Evolutionary conservation across 2,329 filamentous ascomycete species (phyloP), one percentile per base, ranked within the genome.

Genomic region (Curvularia verruculosa): DNA sequence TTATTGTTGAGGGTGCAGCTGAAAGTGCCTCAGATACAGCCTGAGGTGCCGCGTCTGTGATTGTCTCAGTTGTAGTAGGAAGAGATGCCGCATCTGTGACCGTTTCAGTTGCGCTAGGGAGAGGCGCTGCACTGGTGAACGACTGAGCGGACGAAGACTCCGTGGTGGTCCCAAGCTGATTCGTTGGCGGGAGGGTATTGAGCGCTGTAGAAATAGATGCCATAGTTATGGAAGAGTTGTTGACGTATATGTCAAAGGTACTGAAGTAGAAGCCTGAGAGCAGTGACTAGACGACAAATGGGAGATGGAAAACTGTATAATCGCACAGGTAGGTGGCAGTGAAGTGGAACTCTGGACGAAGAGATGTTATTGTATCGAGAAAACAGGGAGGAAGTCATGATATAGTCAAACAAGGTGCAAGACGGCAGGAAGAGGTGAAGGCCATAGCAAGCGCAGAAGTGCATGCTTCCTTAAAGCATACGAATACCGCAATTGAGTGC

Each of bases 181-280:
- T 36, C 6, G 47, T 36, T 28, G 47, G 24, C 34, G 23, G 24
- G 49, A 26, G 24, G 26, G 31, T 10, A 9, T 50, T 47, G 18
- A 31, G 24, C 36, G 18, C 40, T 19, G 45, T 45, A 41, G 40
- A 45, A 43, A 19, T 2, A 12, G 24, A 31, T 40, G 46, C n/a
- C 55, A 49, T 50, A 12, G 39, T 39, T 28, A 49, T 19, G 43
- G 45, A 28, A n/a, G n/a, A 19, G 10, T n/a, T 12, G 28, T 18
- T n/a, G 39, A 58, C 26, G 2, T 26, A 50, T 58, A 36, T 47
- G 24, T n/a, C 5, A 54, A 9, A 37, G 51, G n/a, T 23, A 19
- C 29, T 23, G 28, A 48, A 24, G 26, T 49, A 19, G 26, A 13
- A 13, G 21, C n/a, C 6, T 24, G 18, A 29, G 5, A 43, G 18